A percentile compares a stretch with the other conserved stretches of the same genome.
Evolutionary conservation across 2,329 filamentous ascomycete genomes (phyloP).

Genomic region (Venturia nashicola): DNA sequence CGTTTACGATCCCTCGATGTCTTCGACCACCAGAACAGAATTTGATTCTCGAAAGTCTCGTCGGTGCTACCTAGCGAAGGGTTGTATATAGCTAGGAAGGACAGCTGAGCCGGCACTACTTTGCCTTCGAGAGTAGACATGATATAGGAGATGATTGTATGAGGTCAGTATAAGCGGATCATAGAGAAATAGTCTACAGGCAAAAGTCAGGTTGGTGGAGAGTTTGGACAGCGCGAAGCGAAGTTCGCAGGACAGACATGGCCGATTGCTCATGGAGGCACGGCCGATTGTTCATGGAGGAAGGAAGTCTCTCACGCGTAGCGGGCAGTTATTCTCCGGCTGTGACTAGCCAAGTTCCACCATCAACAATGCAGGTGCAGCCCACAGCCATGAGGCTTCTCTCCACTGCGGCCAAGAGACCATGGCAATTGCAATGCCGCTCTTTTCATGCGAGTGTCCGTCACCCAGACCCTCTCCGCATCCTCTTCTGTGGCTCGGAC

Average conservation of each 20-base stretch:
- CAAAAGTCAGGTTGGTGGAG: too few relatives aligned
- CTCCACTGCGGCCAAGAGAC: neutral
- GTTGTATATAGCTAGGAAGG: slow-evolving; percentile 92
- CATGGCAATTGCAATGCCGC: neutral
- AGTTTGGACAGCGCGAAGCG: too few relatives aligned
- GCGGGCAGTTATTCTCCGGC: too few relatives aligned
- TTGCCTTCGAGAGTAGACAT: slow-evolving; percentile 11
- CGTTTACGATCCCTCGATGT: slow-evolving; percentile 18
- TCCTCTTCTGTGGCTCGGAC: slow-evolving; percentile 93
- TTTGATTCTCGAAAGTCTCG: slow-evolving; percentile 65
- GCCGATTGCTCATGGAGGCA: too few relatives aligned
- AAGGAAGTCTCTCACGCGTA: too few relatives aligned
- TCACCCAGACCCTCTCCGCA: slow-evolving; percentile 48
- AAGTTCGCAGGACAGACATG: too few relatives aligned
- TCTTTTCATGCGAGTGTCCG: neutral
- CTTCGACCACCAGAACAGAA: slow-evolving; percentile 79
- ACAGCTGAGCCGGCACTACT: slow-evolving; percentile 67
- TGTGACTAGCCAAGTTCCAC: neutral
- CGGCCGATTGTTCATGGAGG: too few relatives aligned
- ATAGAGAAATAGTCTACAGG: too few relatives aligned
- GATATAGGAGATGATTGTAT: neutral
- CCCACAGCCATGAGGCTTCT: neutral
- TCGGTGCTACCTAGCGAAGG: slow-evolving; percentile 64
- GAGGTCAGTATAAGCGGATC: too few relatives aligned
- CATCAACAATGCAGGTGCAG: neutral